A percentile compares a stretch with the other conserved stretches of the same genome.
phyloP scores from a whole-genome alignment of 331 rosid genomes.

The Ulmus americana region DNA sequence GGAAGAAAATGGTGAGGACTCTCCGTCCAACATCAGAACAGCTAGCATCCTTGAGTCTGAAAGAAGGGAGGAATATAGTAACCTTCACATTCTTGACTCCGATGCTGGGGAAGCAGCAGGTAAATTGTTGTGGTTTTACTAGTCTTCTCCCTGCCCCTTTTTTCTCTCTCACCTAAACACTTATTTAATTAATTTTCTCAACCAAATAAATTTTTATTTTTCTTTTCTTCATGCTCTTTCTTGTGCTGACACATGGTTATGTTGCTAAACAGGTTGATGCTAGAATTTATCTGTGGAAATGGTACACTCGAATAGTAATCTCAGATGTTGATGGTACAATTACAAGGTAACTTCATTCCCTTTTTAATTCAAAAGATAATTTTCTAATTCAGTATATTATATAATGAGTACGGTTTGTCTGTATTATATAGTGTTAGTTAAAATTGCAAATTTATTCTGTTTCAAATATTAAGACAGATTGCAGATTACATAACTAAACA shows the following conservation, averaged over 20 bases:
- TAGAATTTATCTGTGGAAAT: conserved; percentile 82
- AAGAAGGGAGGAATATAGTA: conserved; percentile 74
- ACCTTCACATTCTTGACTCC: conserved; percentile 76
- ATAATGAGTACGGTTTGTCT: not conserved
- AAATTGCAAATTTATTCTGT: not conserved
- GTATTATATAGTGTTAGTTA: conserved; percentile 11
- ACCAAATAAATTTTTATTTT: too few relatives aligned
- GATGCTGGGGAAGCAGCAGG: conserved; percentile 74
- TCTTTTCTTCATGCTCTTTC: not conserved
- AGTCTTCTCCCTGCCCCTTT: conserved; percentile 6
- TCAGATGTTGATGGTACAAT: conserved; percentile 99
- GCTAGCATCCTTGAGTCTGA: conserved; percentile 71
- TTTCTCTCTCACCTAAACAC: not conserved
- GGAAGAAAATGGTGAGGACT: conserved; percentile 43
- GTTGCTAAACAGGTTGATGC: conserved; percentile 66
- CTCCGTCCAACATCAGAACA: conserved; percentile 75
- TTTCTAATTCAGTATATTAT: not conserved
- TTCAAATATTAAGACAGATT: too few relatives aligned
- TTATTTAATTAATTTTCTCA: not conserved
- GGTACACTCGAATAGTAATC: conserved; percentile 79
- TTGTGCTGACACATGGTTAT: conserved; percentile 12
- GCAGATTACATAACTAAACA: not conserved
- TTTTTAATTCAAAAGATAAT: conserved; percentile 10
- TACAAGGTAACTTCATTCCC: conserved; percentile 53
- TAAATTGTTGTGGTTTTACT: conserved; percentile 22